These are phyloP conservation scores for Capsicum chinense DNA, from an alignment of 257 asterid species.

Conservation along the genomic window DNA sequence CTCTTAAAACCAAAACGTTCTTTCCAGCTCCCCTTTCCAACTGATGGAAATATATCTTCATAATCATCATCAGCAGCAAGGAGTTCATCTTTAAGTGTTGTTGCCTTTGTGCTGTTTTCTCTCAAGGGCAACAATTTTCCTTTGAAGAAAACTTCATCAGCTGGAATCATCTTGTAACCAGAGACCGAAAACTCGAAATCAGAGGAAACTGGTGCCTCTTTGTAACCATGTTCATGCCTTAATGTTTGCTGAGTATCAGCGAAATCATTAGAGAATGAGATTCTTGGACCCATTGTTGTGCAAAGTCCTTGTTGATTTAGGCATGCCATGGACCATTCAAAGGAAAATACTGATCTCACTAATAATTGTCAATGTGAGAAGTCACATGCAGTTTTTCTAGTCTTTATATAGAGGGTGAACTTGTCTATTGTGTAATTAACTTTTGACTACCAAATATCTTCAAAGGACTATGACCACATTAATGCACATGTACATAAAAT, in stretches of 20 bases:
- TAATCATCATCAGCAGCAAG: constrained; percentile 53
- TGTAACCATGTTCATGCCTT: constrained; percentile 64
- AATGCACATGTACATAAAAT: not conserved
- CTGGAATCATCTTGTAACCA: constrained; percentile 58
- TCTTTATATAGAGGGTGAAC: constrained; percentile 29
- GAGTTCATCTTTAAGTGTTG: constrained; percentile 77
- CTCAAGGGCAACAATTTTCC: constrained; percentile 67
- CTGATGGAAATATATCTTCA: constrained; percentile 40
- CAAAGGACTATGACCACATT: constrained; percentile 16
- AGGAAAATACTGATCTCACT: constrained; percentile 16
- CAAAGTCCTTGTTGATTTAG: constrained; percentile 61
- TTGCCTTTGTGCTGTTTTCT: constrained; percentile 47
- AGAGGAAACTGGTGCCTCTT: constrained; percentile 83
- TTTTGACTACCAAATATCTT: constrained; percentile 11
- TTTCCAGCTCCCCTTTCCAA: constrained; percentile 63
- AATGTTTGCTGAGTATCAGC: constrained; percentile 55
- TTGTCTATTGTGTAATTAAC: not conserved
- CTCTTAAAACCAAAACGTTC: constrained; percentile 69
- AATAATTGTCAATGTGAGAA: constrained; percentile 24
- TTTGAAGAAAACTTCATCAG: constrained; percentile 76
- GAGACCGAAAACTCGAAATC: constrained; percentile 75
- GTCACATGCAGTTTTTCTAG: constrained; percentile 26
- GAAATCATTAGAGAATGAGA: constrained; percentile 88
- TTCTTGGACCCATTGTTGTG: constrained; percentile 68
- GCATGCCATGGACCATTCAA: constrained; percentile 64